Conservation (phyloP, 345 rosid species). For the Rhodamnia argentea region DNA sequence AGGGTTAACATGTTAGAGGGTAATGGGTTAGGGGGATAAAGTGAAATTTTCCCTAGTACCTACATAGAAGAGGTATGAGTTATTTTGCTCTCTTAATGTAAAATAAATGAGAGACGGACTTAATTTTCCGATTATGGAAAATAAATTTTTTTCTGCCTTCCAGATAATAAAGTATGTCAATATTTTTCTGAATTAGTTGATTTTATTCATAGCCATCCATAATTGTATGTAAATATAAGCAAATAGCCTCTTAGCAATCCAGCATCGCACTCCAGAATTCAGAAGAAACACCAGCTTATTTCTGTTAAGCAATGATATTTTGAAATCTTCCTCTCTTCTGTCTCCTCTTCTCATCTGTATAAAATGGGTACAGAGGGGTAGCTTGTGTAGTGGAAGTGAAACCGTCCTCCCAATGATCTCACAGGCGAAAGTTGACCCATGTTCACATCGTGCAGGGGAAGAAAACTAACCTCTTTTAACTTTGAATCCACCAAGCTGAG, state of each 20-base stretch:
- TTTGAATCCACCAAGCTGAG: slow-evolving; percentile 19
- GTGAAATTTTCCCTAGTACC: neutral
- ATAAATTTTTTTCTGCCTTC: neutral
- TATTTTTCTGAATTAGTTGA: neutral
- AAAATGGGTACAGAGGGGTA: neutral
- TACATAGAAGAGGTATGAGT: neutral
- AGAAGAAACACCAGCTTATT: neutral
- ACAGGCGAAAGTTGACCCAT: neutral
- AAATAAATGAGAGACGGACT: neutral
- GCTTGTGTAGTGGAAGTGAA: neutral
- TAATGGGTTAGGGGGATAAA: neutral
- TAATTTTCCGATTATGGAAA: neutral
- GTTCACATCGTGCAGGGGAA: neutral
- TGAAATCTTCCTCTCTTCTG: neutral
- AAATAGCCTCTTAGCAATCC: neutral
- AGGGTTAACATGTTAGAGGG: neutral
- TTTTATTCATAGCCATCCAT: neutral
- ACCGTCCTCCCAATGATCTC: neutral
- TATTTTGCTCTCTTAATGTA: neutral
- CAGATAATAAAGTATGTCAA: neutral
- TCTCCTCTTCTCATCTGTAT: neutral
- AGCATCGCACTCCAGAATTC: neutral
- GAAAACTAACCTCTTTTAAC: slow-evolving; percentile 19
- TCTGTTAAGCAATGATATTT: neutral
- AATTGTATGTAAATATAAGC: neutral